Evolutionary conservation across 2,329 filamentous ascomycete genomes (phyloP).

Genomic region (Sporothrix euskadiensis): DNA sequence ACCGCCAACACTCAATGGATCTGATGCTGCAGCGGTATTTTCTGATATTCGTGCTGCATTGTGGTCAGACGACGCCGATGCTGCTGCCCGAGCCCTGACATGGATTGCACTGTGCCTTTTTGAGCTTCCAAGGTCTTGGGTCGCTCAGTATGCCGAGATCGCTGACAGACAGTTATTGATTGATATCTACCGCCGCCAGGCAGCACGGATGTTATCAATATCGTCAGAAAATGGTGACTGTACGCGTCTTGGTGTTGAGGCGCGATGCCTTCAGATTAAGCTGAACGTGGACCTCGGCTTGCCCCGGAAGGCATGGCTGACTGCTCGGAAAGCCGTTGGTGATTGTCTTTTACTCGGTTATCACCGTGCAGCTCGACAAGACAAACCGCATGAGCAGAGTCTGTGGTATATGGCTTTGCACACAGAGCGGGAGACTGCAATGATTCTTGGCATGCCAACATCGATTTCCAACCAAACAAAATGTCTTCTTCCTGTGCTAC

Average conservation of each 20-base stretch:
- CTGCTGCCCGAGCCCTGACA: neutral
- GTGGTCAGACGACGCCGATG: neutral
- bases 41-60: neutral
- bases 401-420: slow-evolving; percentile 46
- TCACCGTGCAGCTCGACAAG: slow-evolving; percentile 40
- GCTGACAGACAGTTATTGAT: slow-evolving; percentile 46
- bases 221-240: slow-evolving; percentile 51
- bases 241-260: slow-evolving; percentile 55
- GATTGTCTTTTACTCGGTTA: slow-evolving; percentile 54
- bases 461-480: slow-evolving; percentile 39
- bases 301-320: slow-evolving; percentile 56
- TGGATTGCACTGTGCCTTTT: slow-evolving; percentile 2
- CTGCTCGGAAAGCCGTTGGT: slow-evolving; percentile 52
- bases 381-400: slow-evolving; percentile 38
- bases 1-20: neutral
- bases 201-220: slow-evolving; percentile 49
- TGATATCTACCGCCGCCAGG: slow-evolving; percentile 48
- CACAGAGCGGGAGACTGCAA: slow-evolving; percentile 52
- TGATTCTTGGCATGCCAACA: slow-evolving; percentile 56
- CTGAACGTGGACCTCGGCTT: slow-evolving; percentile 57
- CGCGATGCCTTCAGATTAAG: slow-evolving; percentile 52
- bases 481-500: neutral
- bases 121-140: slow-evolving; percentile 31
- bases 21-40: neutral
- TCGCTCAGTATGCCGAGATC: slow-evolving; percentile 40